Conservation (phyloP, 805 yeast species). For the Zygosaccharomyces siamensis region DNA sequence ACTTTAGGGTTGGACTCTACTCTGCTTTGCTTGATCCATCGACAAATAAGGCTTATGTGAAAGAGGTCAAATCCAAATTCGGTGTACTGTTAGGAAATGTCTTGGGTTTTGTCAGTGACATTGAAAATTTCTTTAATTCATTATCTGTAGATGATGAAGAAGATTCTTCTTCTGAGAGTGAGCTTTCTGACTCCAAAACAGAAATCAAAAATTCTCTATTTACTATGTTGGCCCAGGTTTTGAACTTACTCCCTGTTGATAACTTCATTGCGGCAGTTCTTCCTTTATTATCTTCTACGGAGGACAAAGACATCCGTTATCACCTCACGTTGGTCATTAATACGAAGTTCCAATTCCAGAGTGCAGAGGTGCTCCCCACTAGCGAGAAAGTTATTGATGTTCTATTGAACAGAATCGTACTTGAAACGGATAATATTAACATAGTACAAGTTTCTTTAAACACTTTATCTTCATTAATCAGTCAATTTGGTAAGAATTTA, state of each 20-base stretch:
- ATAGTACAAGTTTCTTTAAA: slow-evolving; percentile 68
- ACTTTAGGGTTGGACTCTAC: slow-evolving; percentile 52
- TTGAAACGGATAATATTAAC: slow-evolving; percentile 33
- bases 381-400: slow-evolving; percentile 49
- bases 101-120: slow-evolving; percentile 23
- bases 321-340: slow-evolving; percentile 60
- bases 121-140: slow-evolving; percentile 5
- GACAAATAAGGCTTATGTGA: slow-evolving; percentile 12
- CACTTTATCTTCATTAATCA: slow-evolving; percentile 56
- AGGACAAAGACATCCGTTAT: slow-evolving; percentile 47
- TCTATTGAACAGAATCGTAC: slow-evolving; percentile 39
- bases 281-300: slow-evolving; percentile 32
- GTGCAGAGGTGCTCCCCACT: slow-evolving; percentile 47
- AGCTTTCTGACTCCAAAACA: slow-evolving; percentile 18
- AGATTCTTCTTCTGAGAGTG: slow-evolving; percentile 20
- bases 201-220: slow-evolving; percentile 44
- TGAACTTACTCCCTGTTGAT: slow-evolving; percentile 70
- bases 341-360: slow-evolving; percentile 65
- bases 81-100: slow-evolving; percentile 23
- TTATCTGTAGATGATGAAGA: slow-evolving; percentile 8
- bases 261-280: slow-evolving; percentile 63
- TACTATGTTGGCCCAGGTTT: slow-evolving; percentile 53
- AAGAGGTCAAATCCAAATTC: slow-evolving; percentile 24
- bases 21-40: slow-evolving; percentile 43
- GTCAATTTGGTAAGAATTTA: slow-evolving; percentile 53